These are phyloP conservation scores for Tetrahymena thermophila DNA, from an alignment of 73 alveolate genomes.

Conservation along the genomic window DNA sequence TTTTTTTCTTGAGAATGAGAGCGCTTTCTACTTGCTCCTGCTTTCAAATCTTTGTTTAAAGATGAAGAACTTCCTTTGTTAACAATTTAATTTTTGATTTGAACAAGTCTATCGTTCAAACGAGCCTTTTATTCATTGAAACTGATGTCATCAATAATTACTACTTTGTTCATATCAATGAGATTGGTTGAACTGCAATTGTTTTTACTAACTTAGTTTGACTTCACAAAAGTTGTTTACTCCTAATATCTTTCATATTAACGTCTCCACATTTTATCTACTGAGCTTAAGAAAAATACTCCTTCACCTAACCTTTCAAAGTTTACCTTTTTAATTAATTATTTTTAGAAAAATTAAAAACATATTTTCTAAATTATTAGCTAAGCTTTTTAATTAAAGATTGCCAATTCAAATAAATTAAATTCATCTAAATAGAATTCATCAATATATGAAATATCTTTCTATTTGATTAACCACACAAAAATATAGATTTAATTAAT, in stretches of 20 bases:
- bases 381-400: not conserved
- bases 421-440: not conserved
- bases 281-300: not conserved
- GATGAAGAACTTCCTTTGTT: not conserved
- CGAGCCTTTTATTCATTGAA: not conserved
- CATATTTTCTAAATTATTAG: not conserved
- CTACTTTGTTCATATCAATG: not conserved
- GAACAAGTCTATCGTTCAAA: not conserved
- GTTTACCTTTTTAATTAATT: not conserved
- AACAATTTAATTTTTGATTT: not conserved
- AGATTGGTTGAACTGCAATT: not conserved
- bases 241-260: not conserved
- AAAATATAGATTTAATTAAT: too few relatives aligned
- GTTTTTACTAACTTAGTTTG: not conserved
- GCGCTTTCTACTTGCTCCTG: not conserved
- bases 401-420: not conserved
- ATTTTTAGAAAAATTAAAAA: not conserved
- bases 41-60: not conserved
- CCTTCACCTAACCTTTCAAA: not conserved
- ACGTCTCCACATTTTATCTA: not conserved
- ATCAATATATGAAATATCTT: not conserved
- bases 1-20: not conserved
- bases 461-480: not conserved
- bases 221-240: not conserved
- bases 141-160: not conserved